Evolutionary conservation across 495 filamentous ascomycete genomes (phyloP).

Genomic region (Hyaloscypha finlandica): DNA sequence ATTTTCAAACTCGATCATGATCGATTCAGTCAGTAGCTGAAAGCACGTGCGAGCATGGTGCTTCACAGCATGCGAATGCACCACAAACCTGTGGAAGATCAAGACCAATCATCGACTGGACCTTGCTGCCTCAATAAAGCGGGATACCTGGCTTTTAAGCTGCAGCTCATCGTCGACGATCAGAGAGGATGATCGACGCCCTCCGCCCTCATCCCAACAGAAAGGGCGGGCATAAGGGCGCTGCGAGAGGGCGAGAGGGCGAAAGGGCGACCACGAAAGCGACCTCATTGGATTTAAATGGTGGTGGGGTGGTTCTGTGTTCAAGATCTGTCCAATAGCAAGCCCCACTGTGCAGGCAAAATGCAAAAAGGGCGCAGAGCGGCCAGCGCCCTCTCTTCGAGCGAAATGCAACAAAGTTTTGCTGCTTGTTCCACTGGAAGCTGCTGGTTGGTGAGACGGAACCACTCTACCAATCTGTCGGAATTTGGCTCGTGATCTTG

Average conservation of each 20-base stretch:
- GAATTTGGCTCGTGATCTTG: background rate
- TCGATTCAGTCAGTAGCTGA: background rate
- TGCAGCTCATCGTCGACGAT: background rate
- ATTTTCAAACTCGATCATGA: background rate
- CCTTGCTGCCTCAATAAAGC: background rate
- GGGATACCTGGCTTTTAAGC: background rate
- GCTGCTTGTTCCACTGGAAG: background rate
- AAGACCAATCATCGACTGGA: background rate
- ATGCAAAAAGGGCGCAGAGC: background rate
- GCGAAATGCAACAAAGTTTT: slow-evolving; percentile 20
- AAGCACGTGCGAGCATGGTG: background rate
- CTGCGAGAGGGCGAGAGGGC: background rate
- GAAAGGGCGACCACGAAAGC: background rate
- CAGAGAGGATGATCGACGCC: background rate
- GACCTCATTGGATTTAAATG: background rate
- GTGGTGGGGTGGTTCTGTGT: background rate
- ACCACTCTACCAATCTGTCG: background rate
- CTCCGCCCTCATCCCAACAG: background rate
- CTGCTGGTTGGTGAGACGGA: slow-evolving; percentile 1
- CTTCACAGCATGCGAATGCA: background rate
- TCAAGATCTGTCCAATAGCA: background rate
- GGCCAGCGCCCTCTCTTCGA: slow-evolving; percentile 4
- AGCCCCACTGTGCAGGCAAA: background rate
- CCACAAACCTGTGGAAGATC: background rate
- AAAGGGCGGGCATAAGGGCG: background rate